Evolutionary conservation across 2,329 filamentous ascomycete genomes (phyloP).

Genomic region (Tolypocladium tropicale): DNA sequence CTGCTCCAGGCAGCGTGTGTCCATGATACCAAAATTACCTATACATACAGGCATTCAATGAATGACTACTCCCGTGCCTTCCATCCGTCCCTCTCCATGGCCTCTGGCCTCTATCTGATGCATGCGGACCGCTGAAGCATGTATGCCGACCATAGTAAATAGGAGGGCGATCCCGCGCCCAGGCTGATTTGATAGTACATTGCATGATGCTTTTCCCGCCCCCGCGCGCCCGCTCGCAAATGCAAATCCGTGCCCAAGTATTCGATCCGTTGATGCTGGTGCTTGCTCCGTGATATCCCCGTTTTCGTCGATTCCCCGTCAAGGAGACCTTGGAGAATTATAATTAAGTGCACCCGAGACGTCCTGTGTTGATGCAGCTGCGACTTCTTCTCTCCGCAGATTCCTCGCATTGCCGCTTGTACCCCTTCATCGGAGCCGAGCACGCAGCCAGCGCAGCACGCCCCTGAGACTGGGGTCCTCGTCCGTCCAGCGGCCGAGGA

Average conservation of each 20-base stretch:
- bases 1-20: constrained; percentile 5
- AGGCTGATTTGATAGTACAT: neutral
- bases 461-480: constrained; percentile 50
- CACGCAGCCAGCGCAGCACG: constrained; percentile 48
- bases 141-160: neutral
- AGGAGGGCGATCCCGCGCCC: neutral
- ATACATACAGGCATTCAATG: neutral
- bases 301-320: neutral
- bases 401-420: neutral
- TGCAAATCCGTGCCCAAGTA: neutral
- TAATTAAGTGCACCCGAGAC: neutral
- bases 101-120: neutral
- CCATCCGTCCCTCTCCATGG: neutral
- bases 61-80: neutral
- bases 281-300: neutral
- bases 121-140: neutral
- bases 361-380: neutral
- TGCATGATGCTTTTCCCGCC: neutral
- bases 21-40: neutral
- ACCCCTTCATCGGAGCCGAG: constrained; percentile 12
- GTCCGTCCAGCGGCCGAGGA: constrained; percentile 49
- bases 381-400: neutral
- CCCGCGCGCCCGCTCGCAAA: neutral
- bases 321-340: neutral
- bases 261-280: neutral